Base-by-base conservation (phyloP, 2,329 filamentous ascomycete genomes). In the Cucurbitaria berberidis region DNA sequence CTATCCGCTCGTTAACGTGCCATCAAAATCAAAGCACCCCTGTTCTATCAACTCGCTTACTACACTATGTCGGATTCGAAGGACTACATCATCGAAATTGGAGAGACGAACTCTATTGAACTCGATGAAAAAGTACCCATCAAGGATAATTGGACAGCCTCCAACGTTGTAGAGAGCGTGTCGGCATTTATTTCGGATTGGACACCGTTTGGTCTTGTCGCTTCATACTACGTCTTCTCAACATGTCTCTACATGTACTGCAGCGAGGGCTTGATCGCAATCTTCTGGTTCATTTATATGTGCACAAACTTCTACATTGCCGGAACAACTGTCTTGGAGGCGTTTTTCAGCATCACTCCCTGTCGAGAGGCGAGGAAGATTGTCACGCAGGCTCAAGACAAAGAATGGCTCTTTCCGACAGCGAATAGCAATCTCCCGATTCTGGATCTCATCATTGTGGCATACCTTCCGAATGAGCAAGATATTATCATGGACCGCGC, bases 381-480 rank as follows among this genome's bases (percentile, higher is more conserved):
- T 16, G 67, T 76, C 34, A 60, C 59, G 1, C 71, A 77, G 46
- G 74, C 74, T 5, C 68, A 73, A 52, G 67, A 75, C 42, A 77
- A 73, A 35, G 66, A 67, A 5, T 78, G 77, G 76, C 56, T 64
- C 5, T 78, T 79, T 46, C 77, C 76, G 11, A 78, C 77, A 9
- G 63, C 74, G 10, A 72, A 78, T 48, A 62, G 70, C 41, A 62
- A 78, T 13, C 67, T 81, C 2, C 73, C 74, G 1, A 74, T 77
- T 22, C 68, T 81, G 16, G 79, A 81, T 54, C 66, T 81, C 35
- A 68, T 81, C 47, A 79, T 81, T 48, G 79, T 81, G 2, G 79
- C 79, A 13, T 81, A 81, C 56, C 69, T 81, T n/a, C 79, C 79
- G 5, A 81, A 81, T 51, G 79, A 81, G 60, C 70, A 79, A 61